These are phyloP conservation scores for Fusarium sambucinum DNA, from an alignment of 2,329 filamentous ascomycete species.

Conservation along the genomic window DNA sequence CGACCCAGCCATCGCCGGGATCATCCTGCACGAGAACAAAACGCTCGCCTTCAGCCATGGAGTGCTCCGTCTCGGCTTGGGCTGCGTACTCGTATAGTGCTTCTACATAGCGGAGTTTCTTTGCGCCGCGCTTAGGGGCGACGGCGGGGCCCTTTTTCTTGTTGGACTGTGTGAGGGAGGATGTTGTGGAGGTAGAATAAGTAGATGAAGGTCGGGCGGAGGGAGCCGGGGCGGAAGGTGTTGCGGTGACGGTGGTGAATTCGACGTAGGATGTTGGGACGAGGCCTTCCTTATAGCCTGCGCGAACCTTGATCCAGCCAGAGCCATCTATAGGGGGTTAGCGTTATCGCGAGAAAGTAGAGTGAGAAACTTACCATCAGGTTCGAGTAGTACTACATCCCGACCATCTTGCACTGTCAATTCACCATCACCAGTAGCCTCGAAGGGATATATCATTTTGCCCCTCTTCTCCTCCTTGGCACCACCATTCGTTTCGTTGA, in stretches of 20 bases:
- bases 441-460: conserved; percentile 91
- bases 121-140: conserved; percentile 88
- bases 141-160: conserved; percentile 95
- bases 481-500: conserved; percentile 60
- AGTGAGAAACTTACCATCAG: conserved; percentile 77
- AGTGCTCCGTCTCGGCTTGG: conserved; percentile 86
- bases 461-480: conserved; percentile 69
- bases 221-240: conserved; percentile 57
- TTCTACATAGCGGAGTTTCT: conserved; percentile 93
- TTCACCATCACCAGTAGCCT: conserved; percentile 84
- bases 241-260: conserved; percentile 60
- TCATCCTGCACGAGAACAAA: conserved; percentile 92
- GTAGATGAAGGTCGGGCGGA: conserved; percentile 76
- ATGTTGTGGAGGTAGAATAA: conserved; percentile 76
- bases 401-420: conserved; percentile 82
- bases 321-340: conserved; percentile 75
- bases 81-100: conserved; percentile 93
- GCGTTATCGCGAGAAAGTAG: conserved; percentile 7
- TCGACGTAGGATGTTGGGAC: conserved; percentile 92
- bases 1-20: conserved; percentile 93
- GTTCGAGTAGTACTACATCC: conserved; percentile 82
- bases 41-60: conserved; percentile 89
- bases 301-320: conserved; percentile 89
- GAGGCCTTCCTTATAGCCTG: conserved; percentile 81
- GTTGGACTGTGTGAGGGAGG: conserved; percentile 51